A percentile compares a stretch with the other conserved stretches of the same genome.
These are phyloP conservation scores for Chloranthus sessilifolius DNA, from an alignment of 164 flowering plant species.

Conservation along the genomic window DNA sequence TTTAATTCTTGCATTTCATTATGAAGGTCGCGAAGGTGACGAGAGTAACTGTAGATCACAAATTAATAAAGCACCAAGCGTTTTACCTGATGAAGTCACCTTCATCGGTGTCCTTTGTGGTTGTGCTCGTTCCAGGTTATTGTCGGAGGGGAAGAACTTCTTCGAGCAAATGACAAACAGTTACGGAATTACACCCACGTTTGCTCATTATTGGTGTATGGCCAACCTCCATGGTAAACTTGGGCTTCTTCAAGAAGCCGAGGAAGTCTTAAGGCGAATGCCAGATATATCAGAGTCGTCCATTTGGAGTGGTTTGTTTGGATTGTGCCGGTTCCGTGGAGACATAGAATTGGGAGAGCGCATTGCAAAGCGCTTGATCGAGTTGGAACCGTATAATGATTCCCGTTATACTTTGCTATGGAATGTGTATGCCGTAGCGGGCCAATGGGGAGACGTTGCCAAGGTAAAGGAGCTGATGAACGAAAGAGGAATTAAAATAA, in stretches of 20 bases:
- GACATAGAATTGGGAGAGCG: slow-evolving; percentile 41
- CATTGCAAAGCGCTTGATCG: slow-evolving; percentile 46
- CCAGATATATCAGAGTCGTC: slow-evolving; percentile 31
- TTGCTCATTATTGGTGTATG: slow-evolving; percentile 85
- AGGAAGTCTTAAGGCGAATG: slow-evolving; percentile 37
- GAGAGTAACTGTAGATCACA: too few relatives aligned
- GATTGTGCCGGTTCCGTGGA: slow-evolving; percentile 47
- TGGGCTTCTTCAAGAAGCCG: slow-evolving; percentile 52
- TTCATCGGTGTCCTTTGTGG: slow-evolving; percentile 65
- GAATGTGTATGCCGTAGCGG: slow-evolving; percentile 57
- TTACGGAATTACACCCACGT: slow-evolving; percentile 50
- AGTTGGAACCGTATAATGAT: slow-evolving; percentile 44
- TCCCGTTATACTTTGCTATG: slow-evolving; percentile 40
- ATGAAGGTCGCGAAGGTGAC: too few relatives aligned
- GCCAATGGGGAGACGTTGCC: slow-evolving; percentile 60
- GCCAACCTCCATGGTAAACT: slow-evolving; percentile 51
- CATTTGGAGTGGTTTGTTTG: slow-evolving; percentile 48
- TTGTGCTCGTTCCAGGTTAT: slow-evolving; percentile 49
- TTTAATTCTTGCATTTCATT: too few relatives aligned
- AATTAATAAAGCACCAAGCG: neutral
- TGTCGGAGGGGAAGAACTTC: slow-evolving; percentile 43
- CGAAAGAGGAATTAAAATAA: slow-evolving; percentile 27
- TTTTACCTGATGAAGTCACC: slow-evolving; percentile 60
- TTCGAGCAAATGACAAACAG: slow-evolving; percentile 39
- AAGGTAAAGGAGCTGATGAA: slow-evolving; percentile 38